Evolutionary conservation across 2,329 filamentous ascomycete genomes (phyloP).

Genomic region (Cladophialophora bantiana): DNA sequence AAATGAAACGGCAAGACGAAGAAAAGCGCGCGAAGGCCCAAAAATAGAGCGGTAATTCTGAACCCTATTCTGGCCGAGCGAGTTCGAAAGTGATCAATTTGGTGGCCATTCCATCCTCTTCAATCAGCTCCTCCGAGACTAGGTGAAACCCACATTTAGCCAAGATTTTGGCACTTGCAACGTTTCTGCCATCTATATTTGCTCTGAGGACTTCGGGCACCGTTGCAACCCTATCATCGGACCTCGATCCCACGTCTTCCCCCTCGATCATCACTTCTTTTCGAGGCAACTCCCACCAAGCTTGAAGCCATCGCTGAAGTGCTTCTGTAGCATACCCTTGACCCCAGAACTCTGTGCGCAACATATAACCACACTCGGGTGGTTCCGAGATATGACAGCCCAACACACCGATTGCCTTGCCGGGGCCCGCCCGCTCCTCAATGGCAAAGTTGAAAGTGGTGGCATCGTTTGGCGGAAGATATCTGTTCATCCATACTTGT

Average conservation of each 20-base stretch:
- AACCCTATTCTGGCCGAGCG: constrained; percentile 16
- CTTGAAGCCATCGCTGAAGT: constrained; percentile 54
- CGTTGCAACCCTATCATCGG: neutral
- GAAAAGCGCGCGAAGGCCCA: constrained; percentile 19
- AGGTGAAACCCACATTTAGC: constrained; percentile 28
- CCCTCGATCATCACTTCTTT: constrained; percentile 51
- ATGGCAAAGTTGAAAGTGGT: constrained; percentile 63
- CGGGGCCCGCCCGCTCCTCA: constrained; percentile 32
- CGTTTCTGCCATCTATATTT: constrained; percentile 27
- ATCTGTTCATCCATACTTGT: constrained; percentile 48
- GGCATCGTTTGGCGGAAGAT: constrained; percentile 59
- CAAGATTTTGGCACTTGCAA: constrained; percentile 31
- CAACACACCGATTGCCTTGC: constrained; percentile 54
- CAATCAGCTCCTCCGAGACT: constrained; percentile 21
- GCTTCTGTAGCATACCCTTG: constrained; percentile 66
- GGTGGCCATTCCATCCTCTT: constrained; percentile 18
- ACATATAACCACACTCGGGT: constrained; percentile 66
- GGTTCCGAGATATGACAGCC: constrained; percentile 52
- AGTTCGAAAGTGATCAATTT: constrained; percentile 23
- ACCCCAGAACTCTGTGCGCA: constrained; percentile 62
- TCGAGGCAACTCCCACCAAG: constrained; percentile 61
- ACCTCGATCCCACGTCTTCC: neutral
- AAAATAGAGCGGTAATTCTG: constrained; percentile 6
- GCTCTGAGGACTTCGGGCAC: constrained; percentile 23
- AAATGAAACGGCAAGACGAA: constrained; percentile 40